Evolutionary conservation across 768 basidiomycete species (phyloP), one percentile per base, ranked within the genome.

Genomic region (Serendipita sp.): DNA sequence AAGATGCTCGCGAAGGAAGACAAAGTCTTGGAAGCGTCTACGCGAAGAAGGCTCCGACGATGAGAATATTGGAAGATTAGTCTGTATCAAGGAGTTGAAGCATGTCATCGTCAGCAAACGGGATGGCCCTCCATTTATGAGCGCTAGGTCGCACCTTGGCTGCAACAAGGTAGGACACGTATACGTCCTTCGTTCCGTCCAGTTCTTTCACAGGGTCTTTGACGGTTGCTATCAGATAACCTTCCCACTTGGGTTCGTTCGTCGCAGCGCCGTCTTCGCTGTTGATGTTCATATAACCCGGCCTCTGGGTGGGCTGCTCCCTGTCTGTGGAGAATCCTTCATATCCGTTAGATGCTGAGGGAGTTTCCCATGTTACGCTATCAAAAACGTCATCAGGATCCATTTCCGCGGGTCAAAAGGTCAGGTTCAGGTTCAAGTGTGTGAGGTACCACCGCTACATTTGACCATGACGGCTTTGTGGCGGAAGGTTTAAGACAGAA

Each of bases 151-250:
- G 67, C 70, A 94, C 95, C 83, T 88, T 86, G 62, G 90, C 90
- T 37, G 83, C 80, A 44, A 98, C 91, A 33, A 91, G 77, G 73
- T 98, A 99, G 44, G 92, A 94, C 58, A 96, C 91, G 75, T 91
- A 97, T 66, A 90, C 87, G 71, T 99, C 95, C 77, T 96, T 97
- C 36, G 93, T 95, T 69, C 96, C 95, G 65, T 94, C 87, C 31
- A 97, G 81, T 73, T 97, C 94, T 73, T 95, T 97, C 67, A 92
- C 84, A 33, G 95, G 94, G 72, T 98, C 94, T 70, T 86, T 84
- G 68, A 98, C 92, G 52, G 78, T 77, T 29, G 87, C 88, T 62
- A 86, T 79, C 66, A 92, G 83, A 73, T 85, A 85, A 8, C 90
- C 91, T 73, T 91, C 91, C 90, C 90, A 92, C 74, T 90, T 91